Evolutionary conservation across 768 basidiomycete genomes (phyloP).

Genomic region (Lactarius hengduanensis): DNA sequence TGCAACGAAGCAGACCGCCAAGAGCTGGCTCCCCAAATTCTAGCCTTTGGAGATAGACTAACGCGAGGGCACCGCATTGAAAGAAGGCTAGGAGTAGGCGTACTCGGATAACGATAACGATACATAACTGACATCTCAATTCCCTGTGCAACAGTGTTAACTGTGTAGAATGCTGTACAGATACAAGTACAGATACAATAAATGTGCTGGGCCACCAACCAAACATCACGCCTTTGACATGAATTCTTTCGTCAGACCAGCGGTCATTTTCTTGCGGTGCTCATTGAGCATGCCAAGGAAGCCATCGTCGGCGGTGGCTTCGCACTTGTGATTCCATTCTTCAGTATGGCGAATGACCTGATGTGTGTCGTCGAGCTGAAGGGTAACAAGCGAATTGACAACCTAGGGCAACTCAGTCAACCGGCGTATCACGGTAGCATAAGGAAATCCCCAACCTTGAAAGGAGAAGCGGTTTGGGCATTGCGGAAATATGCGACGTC

Average conservation of each 20-base stretch:
- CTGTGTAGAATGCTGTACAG: neutral
- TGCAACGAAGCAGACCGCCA: conserved; percentile 61
- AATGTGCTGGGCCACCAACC: neutral
- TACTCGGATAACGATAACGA: conserved; percentile 4
- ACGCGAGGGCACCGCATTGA: neutral
- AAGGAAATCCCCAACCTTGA: conserved; percentile 36
- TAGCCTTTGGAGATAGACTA: neutral
- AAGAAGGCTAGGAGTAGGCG: neutral
- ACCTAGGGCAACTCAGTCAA: conserved; percentile 29
- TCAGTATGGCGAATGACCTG: conserved; percentile 43
- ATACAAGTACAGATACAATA: conserved; percentile 16
- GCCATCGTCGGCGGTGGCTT: conserved; percentile 41
- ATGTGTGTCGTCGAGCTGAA: conserved; percentile 40
- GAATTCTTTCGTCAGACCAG: conserved; percentile 38
- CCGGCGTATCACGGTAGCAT: too few relatives aligned
- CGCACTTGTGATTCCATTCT: conserved; percentile 45
- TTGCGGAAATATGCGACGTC: conserved; percentile 47
- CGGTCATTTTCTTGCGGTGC: conserved; percentile 44
- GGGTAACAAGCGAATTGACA: conserved; percentile 44
- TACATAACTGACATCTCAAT: conserved; percentile 6
- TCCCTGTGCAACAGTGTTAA: conserved; percentile 1
- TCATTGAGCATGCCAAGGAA: conserved; percentile 48
- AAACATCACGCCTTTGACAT: conserved; percentile 33
- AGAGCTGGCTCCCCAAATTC: conserved; percentile 63
- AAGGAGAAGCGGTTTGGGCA: conserved; percentile 39